phyloP scores from a whole-genome alignment of 768 basidiomycete species.

The Brasilioporus rufonigricans region DNA sequence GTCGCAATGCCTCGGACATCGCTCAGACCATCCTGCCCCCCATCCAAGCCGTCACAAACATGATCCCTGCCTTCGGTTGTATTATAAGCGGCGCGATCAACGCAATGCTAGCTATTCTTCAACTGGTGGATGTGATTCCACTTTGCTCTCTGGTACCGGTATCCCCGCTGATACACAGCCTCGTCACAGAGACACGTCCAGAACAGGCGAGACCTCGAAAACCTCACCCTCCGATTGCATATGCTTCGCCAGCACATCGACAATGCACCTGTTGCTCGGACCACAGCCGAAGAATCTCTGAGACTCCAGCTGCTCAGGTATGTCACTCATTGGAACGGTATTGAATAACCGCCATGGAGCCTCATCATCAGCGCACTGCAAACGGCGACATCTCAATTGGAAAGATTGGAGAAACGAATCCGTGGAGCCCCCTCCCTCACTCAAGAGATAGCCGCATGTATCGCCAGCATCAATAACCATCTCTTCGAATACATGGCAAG shows the following conservation, averaged over 20 bases:
- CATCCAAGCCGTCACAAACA: not conserved
- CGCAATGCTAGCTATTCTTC: not conserved
- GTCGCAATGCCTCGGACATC: not conserved
- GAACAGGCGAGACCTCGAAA: conserved; percentile 1
- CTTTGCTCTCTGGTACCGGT: too few species aligned
- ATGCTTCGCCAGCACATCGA: not conserved
- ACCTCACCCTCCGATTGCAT: not conserved
- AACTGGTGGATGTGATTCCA: conserved; percentile 4
- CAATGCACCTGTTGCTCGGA: not conserved
- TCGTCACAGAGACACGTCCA: conserved; percentile 1
- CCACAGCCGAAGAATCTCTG: not conserved
- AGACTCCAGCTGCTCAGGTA: not conserved
- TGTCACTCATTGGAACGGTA: not conserved
- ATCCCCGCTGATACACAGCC: too few species aligned
- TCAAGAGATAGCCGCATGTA: not conserved
- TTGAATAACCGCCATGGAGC: not conserved
- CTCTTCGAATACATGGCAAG: not conserved
- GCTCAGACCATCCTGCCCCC: not conserved
- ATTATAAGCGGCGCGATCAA: not conserved
- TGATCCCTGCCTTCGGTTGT: not conserved
- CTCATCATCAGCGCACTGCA: not conserved
- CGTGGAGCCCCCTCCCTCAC: not conserved
- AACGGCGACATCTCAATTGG: not conserved
- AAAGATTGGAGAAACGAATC: not conserved
- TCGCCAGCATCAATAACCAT: not conserved